A percentile compares a stretch with the other conserved stretches of the same genome.
Evolutionary conservation across 2,329 filamentous ascomycete genomes (phyloP).

Genomic region (Fusarium scirpi): DNA sequence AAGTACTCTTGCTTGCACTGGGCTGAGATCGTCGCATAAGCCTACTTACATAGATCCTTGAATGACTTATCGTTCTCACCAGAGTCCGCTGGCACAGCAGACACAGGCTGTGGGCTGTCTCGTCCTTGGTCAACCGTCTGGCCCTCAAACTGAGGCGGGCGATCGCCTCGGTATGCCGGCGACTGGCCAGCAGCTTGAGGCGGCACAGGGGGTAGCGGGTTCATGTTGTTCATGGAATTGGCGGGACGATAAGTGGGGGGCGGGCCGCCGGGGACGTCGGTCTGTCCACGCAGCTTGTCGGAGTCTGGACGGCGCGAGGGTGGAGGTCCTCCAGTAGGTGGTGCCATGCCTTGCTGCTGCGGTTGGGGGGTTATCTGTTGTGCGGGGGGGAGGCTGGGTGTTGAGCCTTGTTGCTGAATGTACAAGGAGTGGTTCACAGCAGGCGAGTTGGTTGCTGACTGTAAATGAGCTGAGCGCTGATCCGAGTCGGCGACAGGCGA

Average conservation of each 20-base stretch:
- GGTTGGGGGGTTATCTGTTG: constrained; percentile 46
- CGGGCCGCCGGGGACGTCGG: constrained; percentile 59
- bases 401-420: constrained; percentile 52
- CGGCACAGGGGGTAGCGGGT: constrained; percentile 57
- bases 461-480: constrained; percentile 54
- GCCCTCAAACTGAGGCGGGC: constrained; percentile 60
- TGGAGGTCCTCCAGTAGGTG: constrained; percentile 58
- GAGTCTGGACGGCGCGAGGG: constrained; percentile 62
- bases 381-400: constrained; percentile 46
- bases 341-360: constrained; percentile 60
- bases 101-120: constrained; percentile 67
- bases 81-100: constrained; percentile 50
- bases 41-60: constrained; percentile 66
- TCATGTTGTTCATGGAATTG: constrained; percentile 59
- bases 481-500: constrained; percentile 66
- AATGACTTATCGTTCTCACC: constrained; percentile 66
- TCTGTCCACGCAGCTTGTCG: constrained; percentile 60
- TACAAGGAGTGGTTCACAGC: constrained; percentile 56
- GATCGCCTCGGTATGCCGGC: constrained; percentile 56
- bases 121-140: constrained; percentile 61
- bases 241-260: constrained; percentile 66
- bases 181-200: constrained; percentile 47
- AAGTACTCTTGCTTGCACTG: background rate
- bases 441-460: constrained; percentile 59
- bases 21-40: background rate